A percentile compares a stretch with the other conserved stretches of the same genome.
phyloP scores from a whole-genome alignment of 2,329 filamentous ascomycete genomes.

The Lecanicillium sp. region DNA sequence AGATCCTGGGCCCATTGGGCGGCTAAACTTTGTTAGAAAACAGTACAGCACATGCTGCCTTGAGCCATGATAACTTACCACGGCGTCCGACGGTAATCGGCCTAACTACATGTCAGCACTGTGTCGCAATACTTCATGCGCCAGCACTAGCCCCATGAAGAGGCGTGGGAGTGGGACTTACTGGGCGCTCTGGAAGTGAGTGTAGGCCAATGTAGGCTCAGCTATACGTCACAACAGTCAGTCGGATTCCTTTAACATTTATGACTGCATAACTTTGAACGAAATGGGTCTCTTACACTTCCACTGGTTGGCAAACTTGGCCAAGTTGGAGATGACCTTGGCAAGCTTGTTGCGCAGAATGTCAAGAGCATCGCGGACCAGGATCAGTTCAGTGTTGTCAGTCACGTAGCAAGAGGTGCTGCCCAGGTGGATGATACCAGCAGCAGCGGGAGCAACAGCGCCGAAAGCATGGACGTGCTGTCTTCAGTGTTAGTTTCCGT shows the following conservation, averaged over 20 bases:
- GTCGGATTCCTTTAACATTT: too few relatives aligned
- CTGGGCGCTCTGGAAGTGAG: conserved; percentile 60
- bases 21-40: too few relatives aligned
- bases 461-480: conserved; percentile 68
- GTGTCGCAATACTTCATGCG: too few relatives aligned
- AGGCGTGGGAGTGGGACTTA: too few relatives aligned
- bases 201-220: conserved; percentile 67
- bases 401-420: conserved; percentile 54
- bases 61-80: too few relatives aligned
- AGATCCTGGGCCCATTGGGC: conserved; percentile 63
- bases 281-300: conserved; percentile 51
- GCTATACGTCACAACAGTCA: conserved; percentile 8
- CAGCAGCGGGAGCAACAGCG: conserved; percentile 63
- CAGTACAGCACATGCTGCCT: too few relatives aligned
- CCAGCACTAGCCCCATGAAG: too few relatives aligned
- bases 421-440: conserved; percentile 75
- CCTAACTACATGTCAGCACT: too few relatives aligned
- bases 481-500: conserved; percentile 16
- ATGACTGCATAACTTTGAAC: too few relatives aligned
- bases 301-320: conserved; percentile 63
- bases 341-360: conserved; percentile 72
- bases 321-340: conserved; percentile 68
- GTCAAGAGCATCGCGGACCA: conserved; percentile 56
- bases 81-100: conserved; percentile 60
- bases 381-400: conserved; percentile 72